Base-by-base conservation (phyloP, 768 basidiomycete genomes). In the Lyophyllum atratum region DNA sequence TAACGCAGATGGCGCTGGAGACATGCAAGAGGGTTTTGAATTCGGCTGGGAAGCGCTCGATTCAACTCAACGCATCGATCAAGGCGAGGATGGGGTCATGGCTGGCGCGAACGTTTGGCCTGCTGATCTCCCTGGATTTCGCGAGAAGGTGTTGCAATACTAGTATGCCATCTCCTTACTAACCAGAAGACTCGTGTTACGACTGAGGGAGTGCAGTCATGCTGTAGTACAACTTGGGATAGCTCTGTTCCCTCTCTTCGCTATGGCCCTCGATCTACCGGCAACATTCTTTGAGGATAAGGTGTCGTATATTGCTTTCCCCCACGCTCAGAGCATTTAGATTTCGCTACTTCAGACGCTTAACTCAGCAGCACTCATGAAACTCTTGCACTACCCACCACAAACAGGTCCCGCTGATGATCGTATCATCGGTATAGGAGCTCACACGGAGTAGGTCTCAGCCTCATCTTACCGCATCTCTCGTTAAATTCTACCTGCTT, bases 1-100 rank as follows among this genome's bases (percentile, higher is more conserved):
- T 52, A 82, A 94, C 64, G 85, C 90, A 0, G 77, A 82, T n/a
- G 81, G 83, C 46, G 74, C 81, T n/a, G 94, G 94, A 0, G 95
- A 98, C 67, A 71, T 95, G 52, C 92, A 95, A 66, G 94, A 98
- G 69, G 93, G 89, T 2, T 96, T 95, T 68, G 89, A 94, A 63
- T 79, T 96, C 55, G 92, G 92, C 3, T 87, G 84, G 80, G 89
- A 93, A 66, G 71, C 76, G 24, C 66, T 81, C 0, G 63, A 74
- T 11, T 54, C 55, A 8, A 48, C 31, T 1, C 66, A 72, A 57
- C 62, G 68, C 49, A 64, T 71, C 44, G 62, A 61, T 21, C 68
- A 56, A 37, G 63, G 31, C 51, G 60, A 78, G 7, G 77, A 80
- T 42, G 87, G 88, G 12, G 76, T 73, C 4, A 88, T 92, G 85